Evolutionary conservation across 2,329 filamentous ascomycete species (phyloP).

Genomic region (Diaporthe destruens): DNA sequence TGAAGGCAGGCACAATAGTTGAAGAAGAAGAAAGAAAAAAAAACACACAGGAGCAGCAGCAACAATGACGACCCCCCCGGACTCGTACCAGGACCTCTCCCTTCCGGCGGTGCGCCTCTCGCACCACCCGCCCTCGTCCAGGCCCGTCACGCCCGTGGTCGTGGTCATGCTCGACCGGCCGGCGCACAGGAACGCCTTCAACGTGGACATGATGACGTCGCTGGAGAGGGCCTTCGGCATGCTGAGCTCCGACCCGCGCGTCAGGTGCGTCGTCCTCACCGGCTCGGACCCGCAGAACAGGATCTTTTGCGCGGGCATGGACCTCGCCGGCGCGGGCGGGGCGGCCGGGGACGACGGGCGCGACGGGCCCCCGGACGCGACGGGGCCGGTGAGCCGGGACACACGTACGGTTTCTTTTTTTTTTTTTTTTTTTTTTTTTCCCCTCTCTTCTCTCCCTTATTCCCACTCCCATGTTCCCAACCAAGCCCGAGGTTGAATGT

Average conservation of each 20-base stretch:
- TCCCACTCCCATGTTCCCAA: background rate
- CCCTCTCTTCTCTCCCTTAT: background rate
- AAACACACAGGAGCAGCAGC: background rate
- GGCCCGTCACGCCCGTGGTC: constrained; percentile 70
- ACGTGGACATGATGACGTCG: constrained; percentile 71
- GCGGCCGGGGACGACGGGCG: constrained; percentile 47
- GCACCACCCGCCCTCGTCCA: constrained; percentile 63
- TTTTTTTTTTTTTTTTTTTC: background rate
- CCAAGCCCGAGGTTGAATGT: background rate
- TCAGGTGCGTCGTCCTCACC: constrained; percentile 67
- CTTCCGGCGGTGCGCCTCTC: constrained; percentile 61
- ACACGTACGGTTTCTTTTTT: constrained; percentile 42
- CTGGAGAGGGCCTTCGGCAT: constrained; percentile 66
- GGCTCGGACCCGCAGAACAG: constrained; percentile 61
- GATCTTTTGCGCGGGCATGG: constrained; percentile 71
- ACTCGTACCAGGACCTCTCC: constrained; percentile 56
- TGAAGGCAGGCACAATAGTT: background rate
- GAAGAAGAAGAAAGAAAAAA: background rate
- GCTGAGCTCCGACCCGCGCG: constrained; percentile 66
- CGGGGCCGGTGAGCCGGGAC: constrained; percentile 44
- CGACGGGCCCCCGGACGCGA: constrained; percentile 45
- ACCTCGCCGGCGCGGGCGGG: constrained; percentile 56
- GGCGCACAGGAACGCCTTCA: constrained; percentile 77
- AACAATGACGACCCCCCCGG: constrained; percentile 45
- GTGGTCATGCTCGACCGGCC: constrained; percentile 74